A percentile compares a stretch with the other conserved stretches of the same genome.
Conservation (phyloP, 2,329 filamentous ascomycete genomes). For the Claviceps digitariae region DNA sequence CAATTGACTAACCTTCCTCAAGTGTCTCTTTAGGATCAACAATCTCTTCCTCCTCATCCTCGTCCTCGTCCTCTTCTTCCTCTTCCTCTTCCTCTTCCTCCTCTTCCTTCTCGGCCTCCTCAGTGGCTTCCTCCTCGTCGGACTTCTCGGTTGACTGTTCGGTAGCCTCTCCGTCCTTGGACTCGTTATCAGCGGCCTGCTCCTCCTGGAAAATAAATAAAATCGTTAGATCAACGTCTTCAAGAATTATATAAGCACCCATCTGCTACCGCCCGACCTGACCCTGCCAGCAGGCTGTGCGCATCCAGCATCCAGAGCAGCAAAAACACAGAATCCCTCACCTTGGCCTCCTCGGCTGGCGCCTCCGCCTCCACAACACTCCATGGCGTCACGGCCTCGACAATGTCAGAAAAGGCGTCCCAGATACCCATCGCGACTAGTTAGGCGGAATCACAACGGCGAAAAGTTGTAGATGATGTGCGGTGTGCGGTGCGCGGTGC, state of each 20-base stretch:
- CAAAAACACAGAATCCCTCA: conserved; percentile 17
- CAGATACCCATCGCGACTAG: conserved; percentile 50
- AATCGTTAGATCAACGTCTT: neutral
- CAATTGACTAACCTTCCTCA: conserved; percentile 67
- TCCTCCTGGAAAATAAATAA: conserved; percentile 18
- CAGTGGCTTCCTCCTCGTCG: conserved; percentile 22
- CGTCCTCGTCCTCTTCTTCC: conserved; percentile 57
- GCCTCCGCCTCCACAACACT: conserved; percentile 51
- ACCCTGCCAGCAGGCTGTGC: neutral
- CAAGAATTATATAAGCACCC: neutral
- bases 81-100: conserved; percentile 44
- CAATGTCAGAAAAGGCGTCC: conserved; percentile 49
- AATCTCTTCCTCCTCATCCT: conserved; percentile 71
- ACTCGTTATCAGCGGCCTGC: conserved; percentile 34
- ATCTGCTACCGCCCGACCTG: neutral
- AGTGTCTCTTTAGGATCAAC: conserved; percentile 78
- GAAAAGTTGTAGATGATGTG: conserved; percentile 21
- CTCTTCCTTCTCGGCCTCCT: conserved; percentile 33
- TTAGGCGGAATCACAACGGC: conserved; percentile 25
- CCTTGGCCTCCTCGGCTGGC: conserved; percentile 51
- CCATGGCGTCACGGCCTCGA: conserved; percentile 54
- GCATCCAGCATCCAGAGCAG: neutral
- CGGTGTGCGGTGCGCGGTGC: conserved; percentile 15
- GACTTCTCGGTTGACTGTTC: conserved; percentile 13
- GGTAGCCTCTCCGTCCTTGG: conserved; percentile 28